Base-by-base conservation (phyloP, 1,284 basidiomycete genomes). In the Ceratobasidium sp. region DNA sequence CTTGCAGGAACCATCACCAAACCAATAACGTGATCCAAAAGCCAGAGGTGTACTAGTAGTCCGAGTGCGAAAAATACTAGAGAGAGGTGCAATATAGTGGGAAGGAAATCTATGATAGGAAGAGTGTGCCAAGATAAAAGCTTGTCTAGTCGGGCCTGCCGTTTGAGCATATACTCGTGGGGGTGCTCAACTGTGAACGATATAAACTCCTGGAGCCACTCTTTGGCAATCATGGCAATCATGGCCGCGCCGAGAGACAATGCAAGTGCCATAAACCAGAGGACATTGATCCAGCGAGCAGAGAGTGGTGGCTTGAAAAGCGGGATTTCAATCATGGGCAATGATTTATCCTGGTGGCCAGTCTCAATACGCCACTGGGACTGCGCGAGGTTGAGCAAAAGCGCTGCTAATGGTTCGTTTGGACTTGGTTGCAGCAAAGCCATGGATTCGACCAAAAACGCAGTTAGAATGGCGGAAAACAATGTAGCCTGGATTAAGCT, bases 61-160 rank as follows among this genome's bases (percentile, higher is more conserved):
- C 58, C 5, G n/a, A n/a, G n/a, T n/a, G 17, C 31, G 6, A 68
- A 47, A 2, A 71, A 38, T 15, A 42, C 70, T 12, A 42, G 12
- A 20, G 50, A 58, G 65, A 71, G 60, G 27, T 68, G 54, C 7
- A 60, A 13, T 8, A 71, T 25, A 1, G 70, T 47, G 34, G 69
- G 8, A 49, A 17, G 43, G 50, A n/a, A n/a, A n/a, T n/a, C n/a
- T n/a, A n/a, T n/a, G n/a, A n/a, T n/a, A n/a, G n/a, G n/a, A n/a
- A n/a, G n/a, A n/a, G n/a, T n/a, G n/a, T n/a, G n/a, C n/a, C n/a
- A n/a, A n/a, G n/a, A n/a, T n/a, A n/a, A n/a, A n/a, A n/a, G n/a
- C n/a, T n/a, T n/a, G n/a, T n/a, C n/a, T n/a, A n/a, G n/a, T n/a
- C n/a, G n/a, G n/a, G n/a, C n/a, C n/a, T n/a, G n/a, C n/a, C n/a